phyloP scores from a whole-genome alignment of 371 early-diverging fungal species.

The Funneliformis caledonium region DNA sequence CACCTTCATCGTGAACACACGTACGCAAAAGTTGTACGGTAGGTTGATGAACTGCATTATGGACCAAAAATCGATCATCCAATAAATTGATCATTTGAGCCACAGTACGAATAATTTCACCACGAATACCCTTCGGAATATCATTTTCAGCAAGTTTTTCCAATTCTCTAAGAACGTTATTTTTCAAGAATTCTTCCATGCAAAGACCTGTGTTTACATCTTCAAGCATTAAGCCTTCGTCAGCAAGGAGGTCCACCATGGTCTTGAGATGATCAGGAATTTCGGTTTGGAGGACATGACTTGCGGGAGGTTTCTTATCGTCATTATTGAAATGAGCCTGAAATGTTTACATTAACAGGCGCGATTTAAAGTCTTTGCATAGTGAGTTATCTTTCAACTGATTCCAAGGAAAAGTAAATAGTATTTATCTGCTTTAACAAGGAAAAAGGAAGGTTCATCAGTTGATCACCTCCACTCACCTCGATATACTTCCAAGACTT shows the following conservation, averaged over 20 bases:
- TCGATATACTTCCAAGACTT: slow-evolving; percentile 76
- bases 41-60: slow-evolving; percentile 88
- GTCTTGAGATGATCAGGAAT: slow-evolving; percentile 76
- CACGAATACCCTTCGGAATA: slow-evolving; percentile 84
- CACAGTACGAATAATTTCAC: slow-evolving; percentile 80
- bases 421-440: neutral
- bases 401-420: neutral
- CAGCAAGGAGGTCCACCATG: slow-evolving; percentile 90
- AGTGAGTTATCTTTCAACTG: slow-evolving; percentile 7
- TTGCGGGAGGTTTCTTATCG: slow-evolving; percentile 55
- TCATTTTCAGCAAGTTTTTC: slow-evolving; percentile 82
- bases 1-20: slow-evolving; percentile 68
- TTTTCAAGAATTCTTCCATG: slow-evolving; percentile 90
- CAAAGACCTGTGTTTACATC: slow-evolving; percentile 81
- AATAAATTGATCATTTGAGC: slow-evolving; percentile 84
- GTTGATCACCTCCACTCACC: slow-evolving; percentile 51
- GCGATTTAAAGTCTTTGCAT: slow-evolving; percentile 8
- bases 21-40: slow-evolving; percentile 76
- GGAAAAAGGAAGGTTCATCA: neutral
- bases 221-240: slow-evolving; percentile 81
- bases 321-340: slow-evolving; percentile 61
- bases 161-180: slow-evolving; percentile 77
- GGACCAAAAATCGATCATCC: slow-evolving; percentile 87
- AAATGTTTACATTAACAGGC: neutral
- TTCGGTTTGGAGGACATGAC: slow-evolving; percentile 76